Conservation (phyloP, 331 rosid species). For the Acacia pycnantha region DNA sequence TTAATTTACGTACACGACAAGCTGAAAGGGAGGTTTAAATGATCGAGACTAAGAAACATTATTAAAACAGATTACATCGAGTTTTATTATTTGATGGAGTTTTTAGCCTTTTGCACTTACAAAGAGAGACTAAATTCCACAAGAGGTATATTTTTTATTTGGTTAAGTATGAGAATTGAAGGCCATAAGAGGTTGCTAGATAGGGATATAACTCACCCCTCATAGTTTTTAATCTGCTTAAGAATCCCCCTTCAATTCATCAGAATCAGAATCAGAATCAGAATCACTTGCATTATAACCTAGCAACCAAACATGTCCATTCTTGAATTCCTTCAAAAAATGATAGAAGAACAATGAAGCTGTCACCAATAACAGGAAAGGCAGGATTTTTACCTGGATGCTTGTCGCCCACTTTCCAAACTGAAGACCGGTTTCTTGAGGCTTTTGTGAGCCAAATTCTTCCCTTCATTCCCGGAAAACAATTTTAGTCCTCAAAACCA, state of each 20-base stretch:
- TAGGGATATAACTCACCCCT: slow-evolving; percentile 35
- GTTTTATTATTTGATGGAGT: not conserved
- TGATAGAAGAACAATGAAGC: not conserved
- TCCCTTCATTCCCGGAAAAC: slow-evolving; percentile 52
- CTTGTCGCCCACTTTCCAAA: slow-evolving; percentile 83
- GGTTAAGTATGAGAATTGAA: not conserved
- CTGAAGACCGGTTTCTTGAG: slow-evolving; percentile 66
- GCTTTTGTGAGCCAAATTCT: slow-evolving; percentile 81
- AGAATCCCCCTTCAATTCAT: slow-evolving; percentile 64
- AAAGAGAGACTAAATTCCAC: not conserved
- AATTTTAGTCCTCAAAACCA: slow-evolving; percentile 23
- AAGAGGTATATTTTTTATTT: not conserved
- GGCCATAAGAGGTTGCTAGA: slow-evolving; percentile 4
- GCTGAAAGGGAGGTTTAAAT: not conserved
- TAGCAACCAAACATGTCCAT: slow-evolving; percentile 24
- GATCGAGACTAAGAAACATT: not conserved
- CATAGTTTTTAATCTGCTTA: slow-evolving; percentile 26
- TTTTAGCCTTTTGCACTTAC: not conserved
- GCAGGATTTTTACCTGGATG: slow-evolving; percentile 57
- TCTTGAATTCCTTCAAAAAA: not conserved
- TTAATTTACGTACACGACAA: not conserved
- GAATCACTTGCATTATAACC: slow-evolving; percentile 75
- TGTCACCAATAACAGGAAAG: not conserved
- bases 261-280: slow-evolving; percentile 93
- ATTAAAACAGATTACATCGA: not conserved